Conservation (phyloP, 192 early-diverging fungal genomes). For the Coemansia sp. region DNA sequence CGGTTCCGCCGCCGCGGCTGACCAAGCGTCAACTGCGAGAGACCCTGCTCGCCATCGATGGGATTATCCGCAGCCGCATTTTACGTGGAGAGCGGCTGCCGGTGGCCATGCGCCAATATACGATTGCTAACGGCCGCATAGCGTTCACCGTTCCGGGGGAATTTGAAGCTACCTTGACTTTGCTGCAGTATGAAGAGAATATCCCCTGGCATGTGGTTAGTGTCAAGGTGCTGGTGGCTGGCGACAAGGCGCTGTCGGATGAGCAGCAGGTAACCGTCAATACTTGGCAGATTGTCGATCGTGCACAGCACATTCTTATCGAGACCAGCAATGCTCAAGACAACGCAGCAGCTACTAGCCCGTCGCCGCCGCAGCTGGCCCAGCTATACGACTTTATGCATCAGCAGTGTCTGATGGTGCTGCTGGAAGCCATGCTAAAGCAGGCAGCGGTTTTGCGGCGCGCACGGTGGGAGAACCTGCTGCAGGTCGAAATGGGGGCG, state of each 20-base stretch:
- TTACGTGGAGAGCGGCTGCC: slow-evolving; percentile 72
- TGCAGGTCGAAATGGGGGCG: slow-evolving; percentile 35
- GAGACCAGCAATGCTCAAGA: slow-evolving; percentile 10
- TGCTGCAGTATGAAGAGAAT: slow-evolving; percentile 57
- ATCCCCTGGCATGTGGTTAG: slow-evolving; percentile 71
- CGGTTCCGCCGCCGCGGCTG: slow-evolving; percentile 59
- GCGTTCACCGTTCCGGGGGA: slow-evolving; percentile 63
- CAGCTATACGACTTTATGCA: slow-evolving; percentile 76
- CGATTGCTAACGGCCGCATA: slow-evolving; percentile 66
- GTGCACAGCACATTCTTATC: slow-evolving; percentile 31
- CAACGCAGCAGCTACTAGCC: not conserved
- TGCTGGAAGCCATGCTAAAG: slow-evolving; percentile 67
- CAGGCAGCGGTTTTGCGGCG: slow-evolving; percentile 53
- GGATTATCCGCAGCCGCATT: slow-evolving; percentile 69
- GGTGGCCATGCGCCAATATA: slow-evolving; percentile 60
- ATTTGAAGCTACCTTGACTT: slow-evolving; percentile 65
- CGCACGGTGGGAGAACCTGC: slow-evolving; percentile 44
- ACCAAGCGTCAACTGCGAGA: slow-evolving; percentile 59
- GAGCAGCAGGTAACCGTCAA: slow-evolving; percentile 35
- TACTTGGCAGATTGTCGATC: slow-evolving; percentile 28
- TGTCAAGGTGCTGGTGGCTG: slow-evolving; percentile 65
- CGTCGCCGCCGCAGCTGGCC: slow-evolving; percentile 60
- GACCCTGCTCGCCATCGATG: slow-evolving; percentile 63
- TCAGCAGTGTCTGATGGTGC: slow-evolving; percentile 60
- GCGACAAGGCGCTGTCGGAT: slow-evolving; percentile 14